Base-by-base conservation (phyloP, 257 asterid genomes). In the Forsythia viridissima region DNA sequence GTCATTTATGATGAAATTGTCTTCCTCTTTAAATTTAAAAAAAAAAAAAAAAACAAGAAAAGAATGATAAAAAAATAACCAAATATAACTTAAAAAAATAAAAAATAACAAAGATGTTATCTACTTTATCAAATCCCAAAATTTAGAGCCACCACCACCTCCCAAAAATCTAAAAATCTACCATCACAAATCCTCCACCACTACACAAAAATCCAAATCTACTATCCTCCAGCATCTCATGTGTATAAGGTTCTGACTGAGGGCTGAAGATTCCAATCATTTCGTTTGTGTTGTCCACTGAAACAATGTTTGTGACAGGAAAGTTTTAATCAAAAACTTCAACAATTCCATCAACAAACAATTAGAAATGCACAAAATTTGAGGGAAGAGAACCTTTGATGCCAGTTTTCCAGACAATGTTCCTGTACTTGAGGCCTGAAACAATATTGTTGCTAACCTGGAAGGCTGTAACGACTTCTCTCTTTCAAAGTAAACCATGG, bases 231-330 rank as follows among this genome's bases (percentile, higher is more conserved):
- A 92, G 98, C 98, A 93, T 96, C 80, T 89, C 91, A 77, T 93
- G 97, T 3, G 86, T 86, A 77, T 96, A 96, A 51, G 97, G 92
- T 80, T 93, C 98, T 8, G 77, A 34, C 90, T 92, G 98, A 80
- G 99, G 99, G 82, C 99, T 95, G 89, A 95, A 95, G 73, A 97
- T 94, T 73, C 99, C 99, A 7, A 95, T 93, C 98, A 95, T 95
- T 88, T 92, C 96, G 78, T 93, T 95, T 39, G 97, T 86, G 88
- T 83, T 85, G 87, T 95, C 98, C 82, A 95, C 98, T 95, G 90
- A 75, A 83, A 79, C 44, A 40, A 63, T 41, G 63, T 46, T 70
- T 2, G 18, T 37, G 48, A 75, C 78, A 76, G 61, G 3, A 20
- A 51, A 39, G 61, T 63, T 30, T 63, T 3, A 5, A 73, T 40